Conservation (phyloP, 495 filamentous ascomycete species). For the Aspergillus conjunctus region DNA sequence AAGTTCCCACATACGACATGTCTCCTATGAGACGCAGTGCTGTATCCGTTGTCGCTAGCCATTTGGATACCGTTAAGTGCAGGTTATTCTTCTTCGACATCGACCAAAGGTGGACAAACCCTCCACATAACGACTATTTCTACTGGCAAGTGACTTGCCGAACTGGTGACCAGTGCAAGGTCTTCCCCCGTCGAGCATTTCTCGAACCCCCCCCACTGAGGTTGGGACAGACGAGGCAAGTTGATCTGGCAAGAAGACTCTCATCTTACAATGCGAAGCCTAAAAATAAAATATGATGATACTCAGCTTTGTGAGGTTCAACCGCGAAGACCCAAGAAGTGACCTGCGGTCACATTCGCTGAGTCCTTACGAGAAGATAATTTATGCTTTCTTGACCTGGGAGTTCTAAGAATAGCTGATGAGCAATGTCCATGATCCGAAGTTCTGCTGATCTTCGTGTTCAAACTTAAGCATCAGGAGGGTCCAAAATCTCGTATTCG, state of each 20-base stretch:
- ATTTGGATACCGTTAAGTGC: slow-evolving; percentile 10
- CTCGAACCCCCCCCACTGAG: not conserved
- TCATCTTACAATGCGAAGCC: not conserved
- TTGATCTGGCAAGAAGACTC: not conserved
- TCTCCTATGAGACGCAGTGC: slow-evolving; percentile 2
- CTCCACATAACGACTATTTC: slow-evolving; percentile 8
- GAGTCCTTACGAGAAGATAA: no score
- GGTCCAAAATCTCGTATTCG: not conserved
- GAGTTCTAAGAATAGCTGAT: not conserved
- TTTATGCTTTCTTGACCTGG: not conserved
- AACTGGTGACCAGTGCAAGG: not conserved
- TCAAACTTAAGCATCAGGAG: not conserved
- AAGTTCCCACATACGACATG: slow-evolving; percentile 15
- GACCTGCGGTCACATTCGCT: no score
- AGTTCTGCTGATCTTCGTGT: not conserved
- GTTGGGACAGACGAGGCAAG: not conserved
- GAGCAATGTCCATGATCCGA: not conserved
- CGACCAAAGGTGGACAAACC: slow-evolving; percentile 17
- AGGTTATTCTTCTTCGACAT: not conserved
- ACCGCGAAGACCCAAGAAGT: no score
- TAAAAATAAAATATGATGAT: no score
- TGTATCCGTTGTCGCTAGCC: slow-evolving; percentile 1
- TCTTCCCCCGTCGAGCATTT: not conserved
- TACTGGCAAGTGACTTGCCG: not conserved
- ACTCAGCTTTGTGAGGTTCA: no score